Conservation (phyloP, 805 yeast genomes). For the Starmerella tilneyi region DNA sequence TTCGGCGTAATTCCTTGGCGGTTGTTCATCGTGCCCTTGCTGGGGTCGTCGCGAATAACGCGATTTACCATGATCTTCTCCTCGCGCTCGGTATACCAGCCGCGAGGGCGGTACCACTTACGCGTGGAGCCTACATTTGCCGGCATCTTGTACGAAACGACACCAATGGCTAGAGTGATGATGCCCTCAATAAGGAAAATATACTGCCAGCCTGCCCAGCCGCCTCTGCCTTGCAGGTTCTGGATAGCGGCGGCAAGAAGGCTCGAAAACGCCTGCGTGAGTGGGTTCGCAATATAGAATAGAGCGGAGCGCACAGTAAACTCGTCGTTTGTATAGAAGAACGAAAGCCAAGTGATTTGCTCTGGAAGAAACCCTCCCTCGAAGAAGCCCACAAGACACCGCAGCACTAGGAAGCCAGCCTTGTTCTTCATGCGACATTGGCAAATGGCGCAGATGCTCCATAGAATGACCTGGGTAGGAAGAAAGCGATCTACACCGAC, state of each 20-base stretch:
- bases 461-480: constrained; percentile 46
- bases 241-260: constrained; percentile 47
- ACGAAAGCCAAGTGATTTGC: constrained; percentile 51
- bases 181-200: constrained; percentile 55
- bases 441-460: constrained; percentile 48
- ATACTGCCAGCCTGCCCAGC: constrained; percentile 54
- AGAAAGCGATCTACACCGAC: constrained; percentile 58
- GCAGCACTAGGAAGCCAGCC: constrained; percentile 38
- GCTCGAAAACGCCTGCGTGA: constrained; percentile 39
- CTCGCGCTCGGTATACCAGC: constrained; percentile 47
- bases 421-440: constrained; percentile 40
- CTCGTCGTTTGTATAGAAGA: constrained; percentile 53
- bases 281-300: constrained; percentile 49
- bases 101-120: constrained; percentile 40
- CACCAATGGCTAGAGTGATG: constrained; percentile 45
- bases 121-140: constrained; percentile 47
- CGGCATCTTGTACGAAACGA: constrained; percentile 43
- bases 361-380: constrained; percentile 68
- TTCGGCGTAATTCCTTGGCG: constrained; percentile 41
- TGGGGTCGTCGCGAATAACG: constrained; percentile 53
- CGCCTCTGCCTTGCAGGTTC: constrained; percentile 38
- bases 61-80: constrained; percentile 51
- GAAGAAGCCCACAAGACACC: constrained; percentile 46
- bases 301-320: constrained; percentile 48
- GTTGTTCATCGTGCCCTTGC: constrained; percentile 55